Percentiles rank a stretch among this genome's conserved stretches.
Evolutionary conservation across 2,329 filamentous ascomycete species (phyloP).

Genomic region (Fusarium cicatricum): DNA sequence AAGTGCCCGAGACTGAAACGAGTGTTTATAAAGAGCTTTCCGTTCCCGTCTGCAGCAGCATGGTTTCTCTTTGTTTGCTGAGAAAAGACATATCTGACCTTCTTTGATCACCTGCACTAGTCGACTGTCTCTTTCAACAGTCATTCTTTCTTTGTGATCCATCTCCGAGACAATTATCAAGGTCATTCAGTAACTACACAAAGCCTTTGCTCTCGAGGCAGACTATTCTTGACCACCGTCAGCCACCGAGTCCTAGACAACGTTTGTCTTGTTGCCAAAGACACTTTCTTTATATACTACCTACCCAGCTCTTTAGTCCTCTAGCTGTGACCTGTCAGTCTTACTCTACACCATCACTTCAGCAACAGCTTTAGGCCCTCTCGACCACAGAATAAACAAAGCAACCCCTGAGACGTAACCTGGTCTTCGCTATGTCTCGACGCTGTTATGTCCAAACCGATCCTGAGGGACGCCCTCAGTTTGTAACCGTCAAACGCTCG

Average conservation of each 20-base stretch:
- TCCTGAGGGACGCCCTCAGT: slow-evolving; percentile 47
- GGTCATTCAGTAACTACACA: slow-evolving; percentile 31
- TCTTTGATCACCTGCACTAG: slow-evolving; percentile 44
- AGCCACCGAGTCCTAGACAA: slow-evolving; percentile 6
- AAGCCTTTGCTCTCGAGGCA: slow-evolving; percentile 11
- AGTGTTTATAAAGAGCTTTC: slow-evolving; percentile 15
- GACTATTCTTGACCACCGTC: slow-evolving; percentile 17
- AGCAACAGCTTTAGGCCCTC: neutral
- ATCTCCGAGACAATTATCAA: slow-evolving; percentile 33
- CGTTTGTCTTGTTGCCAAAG: slow-evolving; percentile 1
- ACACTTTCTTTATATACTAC: slow-evolving; percentile 17
- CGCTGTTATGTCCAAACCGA: slow-evolving; percentile 50
- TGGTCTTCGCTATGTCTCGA: slow-evolving; percentile 44
- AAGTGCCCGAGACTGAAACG: slow-evolving; percentile 8
- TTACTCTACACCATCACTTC: slow-evolving; percentile 1
- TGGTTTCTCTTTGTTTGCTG: slow-evolving; percentile 2
- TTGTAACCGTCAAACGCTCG: slow-evolving; percentile 52
- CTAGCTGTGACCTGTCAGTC: neutral
- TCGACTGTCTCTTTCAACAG: slow-evolving; percentile 32
- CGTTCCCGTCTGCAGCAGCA: neutral
- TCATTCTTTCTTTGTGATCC: slow-evolving; percentile 33
- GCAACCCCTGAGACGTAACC: neutral
- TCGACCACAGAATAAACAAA: neutral
- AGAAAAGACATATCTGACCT: slow-evolving; percentile 25
- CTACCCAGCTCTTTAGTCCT: slow-evolving; percentile 4